phyloP scores from a whole-genome alignment of 257 asterid species.

The Jacaranda copaia region DNA sequence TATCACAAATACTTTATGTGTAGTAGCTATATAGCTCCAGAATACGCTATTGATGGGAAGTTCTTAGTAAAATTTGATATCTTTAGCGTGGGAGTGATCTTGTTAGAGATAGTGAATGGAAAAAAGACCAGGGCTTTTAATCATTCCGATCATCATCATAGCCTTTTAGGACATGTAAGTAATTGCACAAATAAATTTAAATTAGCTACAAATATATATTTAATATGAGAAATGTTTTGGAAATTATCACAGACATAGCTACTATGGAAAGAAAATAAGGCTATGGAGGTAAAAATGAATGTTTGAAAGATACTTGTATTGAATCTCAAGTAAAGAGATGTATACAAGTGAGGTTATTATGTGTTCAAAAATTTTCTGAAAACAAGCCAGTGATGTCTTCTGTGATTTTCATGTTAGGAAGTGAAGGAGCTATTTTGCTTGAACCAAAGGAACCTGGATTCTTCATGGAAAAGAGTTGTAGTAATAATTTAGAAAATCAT shows the following conservation, averaged over 20 bases:
- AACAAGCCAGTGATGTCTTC: conserved; percentile 42
- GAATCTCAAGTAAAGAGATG: conserved; percentile 47
- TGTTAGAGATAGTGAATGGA: conserved; percentile 55
- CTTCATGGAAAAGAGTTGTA: conserved; percentile 32
- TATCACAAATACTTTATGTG: conserved; percentile 3
- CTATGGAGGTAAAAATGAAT: conserved; percentile 36
- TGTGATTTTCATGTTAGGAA: conserved; percentile 42
- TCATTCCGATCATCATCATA: conserved; percentile 35
- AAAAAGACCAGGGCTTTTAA: conserved; percentile 46
- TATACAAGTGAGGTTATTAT: conserved; percentile 44
- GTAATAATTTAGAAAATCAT: neutral
- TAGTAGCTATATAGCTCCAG: conserved; percentile 65
- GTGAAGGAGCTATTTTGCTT: conserved; percentile 32
- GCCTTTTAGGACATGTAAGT: conserved; percentile 51
- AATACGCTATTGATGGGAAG: conserved; percentile 54
- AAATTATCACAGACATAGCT: conserved; percentile 41
- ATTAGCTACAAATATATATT: neutral
- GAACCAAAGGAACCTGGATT: conserved; percentile 49
- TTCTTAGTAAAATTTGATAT: conserved; percentile 52
- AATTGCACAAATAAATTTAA: neutral
- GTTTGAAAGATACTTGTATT: conserved; percentile 25
- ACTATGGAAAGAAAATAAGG: conserved; percentile 38
- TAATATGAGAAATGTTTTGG: neutral
- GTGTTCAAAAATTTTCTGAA: conserved; percentile 39
- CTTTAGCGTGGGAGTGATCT: conserved; percentile 53